phyloP scores from a whole-genome alignment of 2,329 filamentous ascomycete species.

The Alternaria dauci region DNA sequence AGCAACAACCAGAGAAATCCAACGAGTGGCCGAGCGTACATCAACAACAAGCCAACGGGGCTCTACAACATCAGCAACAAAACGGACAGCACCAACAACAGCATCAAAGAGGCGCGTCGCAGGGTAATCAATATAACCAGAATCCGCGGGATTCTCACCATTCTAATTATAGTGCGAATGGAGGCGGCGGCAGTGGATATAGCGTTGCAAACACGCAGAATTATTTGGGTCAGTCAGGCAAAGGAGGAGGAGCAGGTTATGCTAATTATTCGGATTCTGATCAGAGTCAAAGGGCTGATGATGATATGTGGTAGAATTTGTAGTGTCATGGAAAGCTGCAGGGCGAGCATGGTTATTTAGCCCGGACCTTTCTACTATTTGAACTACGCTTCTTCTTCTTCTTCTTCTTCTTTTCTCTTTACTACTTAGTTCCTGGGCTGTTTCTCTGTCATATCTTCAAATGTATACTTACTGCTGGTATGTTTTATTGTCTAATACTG shows the following conservation, averaged over 20 bases:
- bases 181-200: slow-evolving; percentile 34
- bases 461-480: not conserved
- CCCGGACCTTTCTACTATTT: not conserved
- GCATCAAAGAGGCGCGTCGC: slow-evolving; percentile 10
- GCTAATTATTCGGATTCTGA: slow-evolving; percentile 43
- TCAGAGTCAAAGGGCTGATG: slow-evolving; percentile 40
- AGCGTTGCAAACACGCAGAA: slow-evolving; percentile 49
- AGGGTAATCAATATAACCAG: slow-evolving; percentile 25
- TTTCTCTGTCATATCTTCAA: not conserved
- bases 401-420: not conserved
- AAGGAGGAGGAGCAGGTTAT: slow-evolving; percentile 35
- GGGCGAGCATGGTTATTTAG: slow-evolving; percentile 3
- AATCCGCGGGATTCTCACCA: slow-evolving; percentile 46
- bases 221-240: slow-evolving; percentile 45
- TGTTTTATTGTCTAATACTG: not conserved
- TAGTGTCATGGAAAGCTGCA: not conserved
- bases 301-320: slow-evolving; percentile 51
- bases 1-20: slow-evolving; percentile 28
- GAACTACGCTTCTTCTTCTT: not conserved
- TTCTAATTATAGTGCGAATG: slow-evolving; percentile 38
- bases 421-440: not conserved
- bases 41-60: slow-evolving; percentile 25
- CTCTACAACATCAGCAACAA: slow-evolving; percentile 17
- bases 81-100: slow-evolving; percentile 19
- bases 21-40: slow-evolving; percentile 35